Evolutionary conservation across 192 early-diverging fungal species (phyloP), one percentile per base, ranked within the genome.

Genomic region (Gaertneriomyces sp.): DNA sequence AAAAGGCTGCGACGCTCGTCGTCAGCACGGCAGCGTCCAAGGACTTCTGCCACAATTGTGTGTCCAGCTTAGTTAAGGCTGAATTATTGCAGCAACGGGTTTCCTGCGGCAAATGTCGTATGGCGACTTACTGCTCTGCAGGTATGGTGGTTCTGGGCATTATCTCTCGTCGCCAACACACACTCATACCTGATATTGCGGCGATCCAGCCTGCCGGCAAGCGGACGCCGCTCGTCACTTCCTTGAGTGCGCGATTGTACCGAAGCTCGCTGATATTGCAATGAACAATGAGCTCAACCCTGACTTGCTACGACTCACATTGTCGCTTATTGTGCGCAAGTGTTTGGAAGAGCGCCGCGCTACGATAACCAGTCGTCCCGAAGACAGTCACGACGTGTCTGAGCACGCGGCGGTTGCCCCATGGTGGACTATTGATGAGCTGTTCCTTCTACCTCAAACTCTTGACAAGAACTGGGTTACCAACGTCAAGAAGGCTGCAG

Each of bases 51-150:
- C 63, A 64, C 51, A 52, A 51, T 25, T 71, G 70, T 44, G 58
- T 71, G 11, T 16, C 20, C 1, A 16, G 39, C 25, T 33, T 71
- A 12, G n/a, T 54, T 52, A 69, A 61, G 60, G 67, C 67, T 20
- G 43, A 61, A 41, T 49, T 53, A 51, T 14, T 41, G 11, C 20
- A 61, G 39, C 33, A 61, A 25, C 47, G 60, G 11, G 56, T 64
- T 46, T 33, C 51, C 14, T 70, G 69, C 61, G 41, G 40, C n/a
- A 49, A 33, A 6, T 70, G 69, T 57, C 44, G 42, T n/a, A 63
- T 64, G 55, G 56, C 61, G 2, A 57, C 69, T 19, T 85, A 86
- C 73, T 86, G 84, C 74, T 81, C 79, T 11, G 72, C 66, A 11
- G 58, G 64, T 66, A 47, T n/a, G 53, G 7, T 58, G 4, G n/a